Evolutionary conservation across 257 asterid genomes (phyloP).

Genomic region (Plantago elongata): DNA sequence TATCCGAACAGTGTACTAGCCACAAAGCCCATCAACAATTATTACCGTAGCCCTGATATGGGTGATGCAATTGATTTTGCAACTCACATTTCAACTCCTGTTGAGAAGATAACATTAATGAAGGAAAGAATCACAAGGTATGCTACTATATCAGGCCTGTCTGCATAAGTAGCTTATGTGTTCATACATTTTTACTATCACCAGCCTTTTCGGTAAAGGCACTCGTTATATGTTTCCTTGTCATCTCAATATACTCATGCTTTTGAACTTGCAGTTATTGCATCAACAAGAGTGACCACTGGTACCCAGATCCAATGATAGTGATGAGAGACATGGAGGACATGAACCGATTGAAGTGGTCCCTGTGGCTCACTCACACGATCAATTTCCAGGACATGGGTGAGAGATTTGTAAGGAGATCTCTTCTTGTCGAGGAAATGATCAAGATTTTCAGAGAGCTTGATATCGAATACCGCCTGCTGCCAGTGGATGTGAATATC

Average conservation of each 20-base stretch:
- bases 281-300: conserved; percentile 48
- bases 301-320: conserved; percentile 40
- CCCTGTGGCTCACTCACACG: conserved; percentile 48
- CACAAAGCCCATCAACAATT: conserved; percentile 43
- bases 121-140: conserved; percentile 51
- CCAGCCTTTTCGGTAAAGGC: background rate
- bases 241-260: no score
- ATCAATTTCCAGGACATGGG: conserved; percentile 50
- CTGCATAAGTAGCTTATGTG: background rate
- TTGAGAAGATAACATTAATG: conserved; percentile 39
- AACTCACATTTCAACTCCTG: conserved; percentile 45
- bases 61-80: conserved; percentile 46
- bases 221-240: background rate
- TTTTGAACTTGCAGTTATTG: conserved; percentile 24
- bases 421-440: conserved; percentile 46
- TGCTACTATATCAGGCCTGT: background rate
- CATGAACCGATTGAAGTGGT: conserved; percentile 32
- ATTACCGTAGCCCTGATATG: conserved; percentile 57
- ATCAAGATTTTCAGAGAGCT: conserved; percentile 38
- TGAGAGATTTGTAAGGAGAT: conserved; percentile 39
- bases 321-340: conserved; percentile 36
- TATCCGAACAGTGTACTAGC: conserved; percentile 47
- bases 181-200: background rate
- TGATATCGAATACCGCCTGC: conserved; percentile 42
- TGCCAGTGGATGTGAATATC: conserved; percentile 43